Conservation (phyloP, 192 early-diverging fungal species). For the Spizellomyces punctatus region DNA sequence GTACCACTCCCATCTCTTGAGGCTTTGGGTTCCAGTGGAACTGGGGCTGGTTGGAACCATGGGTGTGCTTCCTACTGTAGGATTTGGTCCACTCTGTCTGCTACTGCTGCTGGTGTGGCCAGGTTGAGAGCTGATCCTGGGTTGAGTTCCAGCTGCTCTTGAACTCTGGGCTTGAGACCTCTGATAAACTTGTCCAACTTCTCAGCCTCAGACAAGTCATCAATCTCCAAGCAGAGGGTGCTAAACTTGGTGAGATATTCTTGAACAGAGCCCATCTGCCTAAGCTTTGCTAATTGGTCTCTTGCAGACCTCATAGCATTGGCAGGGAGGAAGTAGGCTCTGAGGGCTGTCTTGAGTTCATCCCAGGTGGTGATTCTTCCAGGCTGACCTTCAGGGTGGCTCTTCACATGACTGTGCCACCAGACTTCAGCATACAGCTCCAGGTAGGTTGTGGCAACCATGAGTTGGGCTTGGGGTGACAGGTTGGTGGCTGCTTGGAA, state of each 20-base stretch:
- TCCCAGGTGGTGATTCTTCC: not conserved
- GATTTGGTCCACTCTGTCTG: not conserved
- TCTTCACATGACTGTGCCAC: not conserved
- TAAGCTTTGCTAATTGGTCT: not conserved
- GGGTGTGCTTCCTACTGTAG: not conserved
- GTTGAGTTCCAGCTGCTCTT: not conserved
- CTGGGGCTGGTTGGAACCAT: not conserved
- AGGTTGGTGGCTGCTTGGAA: not conserved
- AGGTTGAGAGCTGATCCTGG: not conserved
- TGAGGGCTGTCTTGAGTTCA: not conserved
- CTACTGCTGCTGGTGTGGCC: not conserved
- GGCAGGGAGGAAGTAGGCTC: not conserved
- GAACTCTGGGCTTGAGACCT: not conserved
- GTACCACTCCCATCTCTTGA: not conserved
- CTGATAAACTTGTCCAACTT: not conserved
- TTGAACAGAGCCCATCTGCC: not conserved
- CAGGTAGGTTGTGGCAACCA: not conserved
- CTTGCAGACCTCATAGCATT: not conserved
- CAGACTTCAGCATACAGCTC: not conserved
- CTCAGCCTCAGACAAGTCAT: not conserved
- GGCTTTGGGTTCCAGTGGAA: not conserved
- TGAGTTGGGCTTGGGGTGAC: not conserved
- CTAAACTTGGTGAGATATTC: not conserved
- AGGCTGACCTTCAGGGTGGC: not conserved
- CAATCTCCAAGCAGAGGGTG: constrained; percentile 1